phyloP scores from a whole-genome alignment of 176 grass and related monocot species.

The Cymbopogon citratus region DNA sequence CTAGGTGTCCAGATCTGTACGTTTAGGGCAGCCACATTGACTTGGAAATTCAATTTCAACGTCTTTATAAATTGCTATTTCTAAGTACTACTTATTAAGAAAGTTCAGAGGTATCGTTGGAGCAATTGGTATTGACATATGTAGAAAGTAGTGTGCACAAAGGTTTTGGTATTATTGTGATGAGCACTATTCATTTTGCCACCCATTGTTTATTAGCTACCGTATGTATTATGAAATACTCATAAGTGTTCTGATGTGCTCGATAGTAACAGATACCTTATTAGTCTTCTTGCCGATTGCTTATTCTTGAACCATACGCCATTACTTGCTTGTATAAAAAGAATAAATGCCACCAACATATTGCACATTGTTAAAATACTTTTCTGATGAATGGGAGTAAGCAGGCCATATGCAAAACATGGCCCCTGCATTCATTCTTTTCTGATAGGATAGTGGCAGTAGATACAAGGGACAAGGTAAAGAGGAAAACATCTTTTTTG shows the following conservation, averaged over 20 bases:
- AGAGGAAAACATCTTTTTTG: neutral
- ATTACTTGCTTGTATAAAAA: neutral
- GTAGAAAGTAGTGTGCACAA: neutral
- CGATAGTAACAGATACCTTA: neutral
- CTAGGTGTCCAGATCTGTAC: conserved; percentile 32
- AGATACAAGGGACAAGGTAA: too few species aligned
- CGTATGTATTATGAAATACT: neutral
- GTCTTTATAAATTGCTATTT: neutral
- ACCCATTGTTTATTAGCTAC: neutral
- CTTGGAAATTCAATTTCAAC: neutral
- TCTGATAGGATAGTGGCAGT: too few species aligned
- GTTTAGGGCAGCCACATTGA: neutral
- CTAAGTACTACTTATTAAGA: too few species aligned
- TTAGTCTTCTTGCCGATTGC: neutral
- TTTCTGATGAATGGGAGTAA: neutral
- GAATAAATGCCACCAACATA: neutral
- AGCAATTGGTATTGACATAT: neutral
- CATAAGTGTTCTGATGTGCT: neutral
- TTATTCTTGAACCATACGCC: neutral
- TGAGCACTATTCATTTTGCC: neutral
- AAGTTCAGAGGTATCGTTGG: neutral
- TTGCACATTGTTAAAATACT: neutral
- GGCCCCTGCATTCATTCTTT: too few species aligned
- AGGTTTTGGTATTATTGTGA: neutral
- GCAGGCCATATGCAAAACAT: neutral